Evolutionary conservation across 2,329 filamentous ascomycete species (phyloP), one percentile per base, ranked within the genome.

Genomic region (Exophiala sideris): DNA sequence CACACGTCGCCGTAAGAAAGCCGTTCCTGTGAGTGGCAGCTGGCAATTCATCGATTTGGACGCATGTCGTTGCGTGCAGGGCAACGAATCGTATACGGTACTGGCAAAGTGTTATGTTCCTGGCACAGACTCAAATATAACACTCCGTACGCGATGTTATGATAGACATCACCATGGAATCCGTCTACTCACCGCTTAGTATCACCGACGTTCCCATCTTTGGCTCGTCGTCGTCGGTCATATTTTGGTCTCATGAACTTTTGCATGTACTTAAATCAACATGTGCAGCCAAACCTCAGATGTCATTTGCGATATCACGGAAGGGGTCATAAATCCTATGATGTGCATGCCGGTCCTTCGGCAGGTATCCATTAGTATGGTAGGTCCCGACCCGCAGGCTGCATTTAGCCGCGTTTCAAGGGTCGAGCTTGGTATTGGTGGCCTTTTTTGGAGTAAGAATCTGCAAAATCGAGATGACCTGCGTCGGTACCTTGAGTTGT

Each of bases 391-490:
- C 11, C 35, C 35, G 35, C 35, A 38, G 35, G 29, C 10, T 32
- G 41, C 41, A 10, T 7, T 44, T 24, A 44, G 4, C 41, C 41
- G 41, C 12, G 20, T 44, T 44, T 18, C 21, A 18, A 24, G 8
- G 18, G 10, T 16, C 16, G 16, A 21, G 12, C 40, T n/a, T 41
- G 39, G 16, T n/a, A 10, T 18, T 29, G 34, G 24, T 14, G 16
- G 45, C 14, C 21, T 24, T 24, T 38, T n/a, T 2, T 12, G 14
- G 39, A 7, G 11, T 18, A 39, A 24, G 16, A 11, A 36, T 39
- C n/a, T 44, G 20, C 21, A 20, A 29, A 32, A 44, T 48, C 45
- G 33, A 48, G 35, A 48, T 48, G 16, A 38, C 35, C 24, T 14
- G n/a, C 21, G 18, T 4, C 41, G 16, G 11, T 10, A 38, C 2